Evolutionary conservation across 192 early-diverging fungal genomes (phyloP).

Genomic region (Mortierella hygrophila): DNA sequence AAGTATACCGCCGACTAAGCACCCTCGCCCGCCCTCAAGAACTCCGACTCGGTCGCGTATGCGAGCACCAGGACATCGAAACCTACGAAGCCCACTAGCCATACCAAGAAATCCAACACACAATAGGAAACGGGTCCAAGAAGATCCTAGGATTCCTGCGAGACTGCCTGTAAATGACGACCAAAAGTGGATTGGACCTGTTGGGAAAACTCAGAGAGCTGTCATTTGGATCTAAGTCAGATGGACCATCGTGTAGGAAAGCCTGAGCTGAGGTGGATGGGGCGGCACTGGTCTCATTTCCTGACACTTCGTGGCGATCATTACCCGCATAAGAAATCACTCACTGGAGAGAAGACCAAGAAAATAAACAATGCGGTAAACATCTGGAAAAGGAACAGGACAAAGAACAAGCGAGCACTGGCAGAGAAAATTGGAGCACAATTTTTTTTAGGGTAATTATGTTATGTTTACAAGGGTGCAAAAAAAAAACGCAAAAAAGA

Average conservation of each 20-base stretch:
- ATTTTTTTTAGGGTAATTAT: background rate
- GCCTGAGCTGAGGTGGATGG: background rate
- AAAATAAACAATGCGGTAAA: too few species aligned
- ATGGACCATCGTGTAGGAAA: background rate
- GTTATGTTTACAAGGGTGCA: background rate
- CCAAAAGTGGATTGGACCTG: background rate
- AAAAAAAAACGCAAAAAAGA: background rate
- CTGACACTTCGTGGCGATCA: background rate
- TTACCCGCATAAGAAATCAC: too few species aligned
- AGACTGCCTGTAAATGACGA: background rate
- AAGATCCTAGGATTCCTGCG: background rate
- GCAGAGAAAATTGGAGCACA: background rate
- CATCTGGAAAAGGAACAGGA: too few species aligned
- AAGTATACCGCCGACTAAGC: background rate
- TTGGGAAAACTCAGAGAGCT: background rate
- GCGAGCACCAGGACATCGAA: background rate
- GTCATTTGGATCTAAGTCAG: background rate
- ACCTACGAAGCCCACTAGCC: background rate
- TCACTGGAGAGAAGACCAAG: too few species aligned
- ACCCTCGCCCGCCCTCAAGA: background rate
- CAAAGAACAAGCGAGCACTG: background rate
- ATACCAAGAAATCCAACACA: background rate
- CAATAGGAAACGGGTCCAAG: background rate
- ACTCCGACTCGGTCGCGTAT: background rate
- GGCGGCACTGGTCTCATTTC: background rate